Evolutionary conservation across 2,329 filamentous ascomycete species (phyloP).

Genomic region (Diaporthe helianthi): DNA sequence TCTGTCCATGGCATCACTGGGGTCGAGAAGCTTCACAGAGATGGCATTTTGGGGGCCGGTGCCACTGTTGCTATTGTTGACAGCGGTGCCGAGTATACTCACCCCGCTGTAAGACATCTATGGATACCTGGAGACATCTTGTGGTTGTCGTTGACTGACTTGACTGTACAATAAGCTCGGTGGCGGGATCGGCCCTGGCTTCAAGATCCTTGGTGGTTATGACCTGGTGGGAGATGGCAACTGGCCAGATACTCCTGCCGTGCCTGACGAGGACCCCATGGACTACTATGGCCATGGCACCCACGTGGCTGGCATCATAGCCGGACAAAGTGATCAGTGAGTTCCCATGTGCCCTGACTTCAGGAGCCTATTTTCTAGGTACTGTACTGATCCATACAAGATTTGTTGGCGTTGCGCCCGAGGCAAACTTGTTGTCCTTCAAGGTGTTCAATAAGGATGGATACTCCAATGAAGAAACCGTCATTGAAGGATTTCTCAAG

Average conservation of each 20-base stretch:
- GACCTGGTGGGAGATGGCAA: slow-evolving; percentile 32
- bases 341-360: neutral
- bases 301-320: slow-evolving; percentile 45
- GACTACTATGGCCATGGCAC: slow-evolving; percentile 48
- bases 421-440: slow-evolving; percentile 33
- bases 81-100: slow-evolving; percentile 37
- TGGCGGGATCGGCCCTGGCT: slow-evolving; percentile 31
- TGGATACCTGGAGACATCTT: neutral
- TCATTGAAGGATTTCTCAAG: slow-evolving; percentile 34
- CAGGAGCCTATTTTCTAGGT: too few species aligned
- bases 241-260: slow-evolving; percentile 37
- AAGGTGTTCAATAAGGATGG: slow-evolving; percentile 31
- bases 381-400: neutral
- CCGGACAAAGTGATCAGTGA: slow-evolving; percentile 31
- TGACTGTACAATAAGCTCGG: slow-evolving; percentile 9
- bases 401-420: slow-evolving; percentile 33
- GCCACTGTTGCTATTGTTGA: slow-evolving; percentile 37
- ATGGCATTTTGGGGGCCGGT: slow-evolving; percentile 35
- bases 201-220: slow-evolving; percentile 33
- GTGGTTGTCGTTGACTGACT: neutral
- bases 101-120: slow-evolving; percentile 33
- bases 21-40: slow-evolving; percentile 37
- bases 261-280: slow-evolving; percentile 46
- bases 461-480: slow-evolving; percentile 30
- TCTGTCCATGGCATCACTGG: slow-evolving; percentile 37